Percentiles rank a stretch among this genome's conserved stretches.
Evolutionary conservation across 176 grass and related monocot species (phyloP).

Genomic region (Ananas comosus): DNA sequence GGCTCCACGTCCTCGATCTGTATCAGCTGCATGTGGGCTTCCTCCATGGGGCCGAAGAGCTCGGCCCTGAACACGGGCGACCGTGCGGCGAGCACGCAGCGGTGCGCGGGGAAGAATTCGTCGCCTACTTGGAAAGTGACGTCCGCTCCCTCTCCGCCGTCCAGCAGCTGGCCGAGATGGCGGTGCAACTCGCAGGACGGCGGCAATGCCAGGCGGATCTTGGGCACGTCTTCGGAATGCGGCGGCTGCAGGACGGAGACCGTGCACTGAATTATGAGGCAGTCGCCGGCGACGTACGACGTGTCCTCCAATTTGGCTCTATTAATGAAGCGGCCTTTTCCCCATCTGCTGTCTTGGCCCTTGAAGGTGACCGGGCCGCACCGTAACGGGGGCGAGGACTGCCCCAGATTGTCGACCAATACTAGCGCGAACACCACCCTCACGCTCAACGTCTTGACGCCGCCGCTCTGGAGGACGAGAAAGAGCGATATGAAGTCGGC

Average conservation of each 20-base stretch:
- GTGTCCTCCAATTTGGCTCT: neutral
- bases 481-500: neutral
- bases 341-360: neutral
- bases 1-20: slow-evolving; percentile 9
- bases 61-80: slow-evolving; percentile 27
- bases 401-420: slow-evolving; percentile 3
- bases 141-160: slow-evolving; percentile 2
- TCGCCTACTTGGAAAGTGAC: slow-evolving; percentile 11
- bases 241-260: neutral
- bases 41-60: slow-evolving; percentile 24
- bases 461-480: slow-evolving; percentile 9
- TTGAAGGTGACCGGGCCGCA: neutral
- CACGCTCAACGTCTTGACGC: neutral
- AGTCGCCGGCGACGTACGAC: slow-evolving; percentile 7
- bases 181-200: slow-evolving; percentile 2
- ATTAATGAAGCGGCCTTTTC: neutral
- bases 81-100: slow-evolving; percentile 1
- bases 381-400: neutral
- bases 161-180: slow-evolving; percentile 22
- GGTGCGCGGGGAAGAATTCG: slow-evolving; percentile 13
- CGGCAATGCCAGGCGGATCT: slow-evolving; percentile 10
- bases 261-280: slow-evolving; percentile 9
- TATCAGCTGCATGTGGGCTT: neutral
- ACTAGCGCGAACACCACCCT: slow-evolving; percentile 10
- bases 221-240: neutral